A percentile compares a stretch with the other conserved stretches of the same genome.
These are phyloP conservation scores for Globisporangium sylvaticum DNA, from an alignment of 352 stramenopile genomes.

Conservation along the genomic window DNA sequence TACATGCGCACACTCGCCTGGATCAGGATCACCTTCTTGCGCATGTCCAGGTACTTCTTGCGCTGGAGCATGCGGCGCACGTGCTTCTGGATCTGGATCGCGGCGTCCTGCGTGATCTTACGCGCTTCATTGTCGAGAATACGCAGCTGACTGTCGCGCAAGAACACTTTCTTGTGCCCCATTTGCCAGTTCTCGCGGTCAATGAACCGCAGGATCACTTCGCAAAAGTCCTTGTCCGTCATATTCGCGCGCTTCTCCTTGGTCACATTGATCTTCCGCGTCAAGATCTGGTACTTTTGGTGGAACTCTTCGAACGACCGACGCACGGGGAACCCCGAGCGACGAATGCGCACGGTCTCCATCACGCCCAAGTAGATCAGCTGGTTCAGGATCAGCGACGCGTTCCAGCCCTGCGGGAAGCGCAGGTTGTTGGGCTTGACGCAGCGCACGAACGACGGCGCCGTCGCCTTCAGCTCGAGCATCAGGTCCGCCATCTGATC, in stretches of 20 bases:
- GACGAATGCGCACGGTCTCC: slow-evolving; percentile 88
- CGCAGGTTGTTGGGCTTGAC: slow-evolving; percentile 92
- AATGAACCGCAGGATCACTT: slow-evolving; percentile 79
- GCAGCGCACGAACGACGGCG: slow-evolving; percentile 89
- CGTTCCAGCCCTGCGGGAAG: slow-evolving; percentile 85
- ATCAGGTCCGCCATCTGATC: slow-evolving; percentile 88
- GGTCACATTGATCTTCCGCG: slow-evolving; percentile 50
- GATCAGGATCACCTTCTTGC: slow-evolving; percentile 55
- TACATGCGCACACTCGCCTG: slow-evolving; percentile 74
- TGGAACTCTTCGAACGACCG: slow-evolving; percentile 84
- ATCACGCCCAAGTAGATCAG: slow-evolving; percentile 89
- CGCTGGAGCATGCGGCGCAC: slow-evolving; percentile 60
- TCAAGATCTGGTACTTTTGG: slow-evolving; percentile 87
- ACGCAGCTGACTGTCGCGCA: slow-evolving; percentile 80
- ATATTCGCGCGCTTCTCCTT: slow-evolving; percentile 46
- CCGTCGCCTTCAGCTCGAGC: slow-evolving; percentile 75
- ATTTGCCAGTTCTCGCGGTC: slow-evolving; percentile 86
- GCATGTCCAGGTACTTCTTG: slow-evolving; percentile 58
- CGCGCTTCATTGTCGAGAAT: slow-evolving; percentile 80
- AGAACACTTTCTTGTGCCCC: slow-evolving; percentile 87
- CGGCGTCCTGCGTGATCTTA: slow-evolving; percentile 84
- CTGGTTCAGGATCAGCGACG: slow-evolving; percentile 83
- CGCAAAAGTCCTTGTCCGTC: slow-evolving; percentile 78
- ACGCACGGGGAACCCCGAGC: slow-evolving; percentile 83
- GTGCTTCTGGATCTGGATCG: slow-evolving; percentile 76